Evolutionary conservation across 495 filamentous ascomycete species (phyloP), one percentile per base, ranked within the genome.

Genomic region (Trichoderma virens): DNA sequence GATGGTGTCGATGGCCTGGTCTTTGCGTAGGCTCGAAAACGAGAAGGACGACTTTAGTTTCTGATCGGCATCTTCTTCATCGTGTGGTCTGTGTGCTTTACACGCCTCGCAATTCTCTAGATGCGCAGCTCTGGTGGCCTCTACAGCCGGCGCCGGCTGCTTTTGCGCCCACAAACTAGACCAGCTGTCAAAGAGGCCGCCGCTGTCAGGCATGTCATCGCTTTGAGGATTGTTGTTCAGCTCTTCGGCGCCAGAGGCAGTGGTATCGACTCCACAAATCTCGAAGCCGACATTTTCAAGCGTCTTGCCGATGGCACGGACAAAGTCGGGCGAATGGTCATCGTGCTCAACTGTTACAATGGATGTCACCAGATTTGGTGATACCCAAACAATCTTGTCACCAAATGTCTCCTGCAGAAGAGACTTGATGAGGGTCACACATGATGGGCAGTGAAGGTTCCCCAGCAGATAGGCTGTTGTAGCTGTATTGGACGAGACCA

Each of bases 371-470:
- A 86, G 76, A 60, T 82, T 85, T 60, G 82, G 78, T 60, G 83
- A 85, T 8, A 86, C 76, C 76, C 79, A 82, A 62, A 65, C 66
- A 47, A 84, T 72, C 30, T 66, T 66, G 28, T 72, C 76, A 18
- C 72, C 66, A 16, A 77, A 76, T 7, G 76, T 66, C 14, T 66
- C 72, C 61, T 69, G 69, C 35, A 86, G 67, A 66, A 73, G 75
- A 51, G 76, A 69, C 68, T 82, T 76, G 71, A 87, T 86, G 67
- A 76, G 73, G 25, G 79, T 79, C 23, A 86, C 78, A 67, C 85
- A 87, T 60, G 84, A 82, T 32, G 83, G 80, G 75, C 85, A 88
- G 69, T 88, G 85, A 18, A 87, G 75, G 74, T 87, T 86, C 60
- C 75, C 74, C 59, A 84, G 70, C 27, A 83, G 69, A 65, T 82